A percentile compares a stretch with the other conserved stretches of the same genome.
Evolutionary conservation across 2,329 filamentous ascomycete species (phyloP).

Genomic region (Pseudomassariella vexata): DNA sequence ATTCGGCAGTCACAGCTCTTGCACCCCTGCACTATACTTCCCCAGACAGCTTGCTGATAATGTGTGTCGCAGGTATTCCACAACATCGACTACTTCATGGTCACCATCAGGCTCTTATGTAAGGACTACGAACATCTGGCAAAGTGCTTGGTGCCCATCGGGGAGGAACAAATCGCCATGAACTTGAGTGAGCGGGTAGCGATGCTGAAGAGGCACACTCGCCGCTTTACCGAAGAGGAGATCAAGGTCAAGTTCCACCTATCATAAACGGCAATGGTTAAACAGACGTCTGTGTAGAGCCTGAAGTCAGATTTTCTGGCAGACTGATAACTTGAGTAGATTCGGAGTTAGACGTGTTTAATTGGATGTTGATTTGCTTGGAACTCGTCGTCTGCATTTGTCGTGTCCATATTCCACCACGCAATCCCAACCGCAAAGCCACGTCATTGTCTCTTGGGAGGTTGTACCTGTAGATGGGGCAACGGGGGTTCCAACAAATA

Average conservation of each 20-base stretch:
- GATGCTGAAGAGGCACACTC: slow-evolving; percentile 61
- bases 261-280: too few species aligned
- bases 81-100: slow-evolving; percentile 75
- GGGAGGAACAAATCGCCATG: slow-evolving; percentile 59
- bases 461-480: too few species aligned
- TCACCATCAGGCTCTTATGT: slow-evolving; percentile 60
- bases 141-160: slow-evolving; percentile 66
- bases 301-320: too few species aligned
- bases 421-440: too few species aligned
- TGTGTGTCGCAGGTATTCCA: slow-evolving; percentile 55
- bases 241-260: slow-evolving; percentile 54
- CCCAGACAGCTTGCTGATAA: neutral
- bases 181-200: slow-evolving; percentile 55
- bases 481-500: too few species aligned
- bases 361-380: too few species aligned
- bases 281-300: too few species aligned
- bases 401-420: too few species aligned
- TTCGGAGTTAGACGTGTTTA: too few species aligned
- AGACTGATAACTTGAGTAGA: too few species aligned
- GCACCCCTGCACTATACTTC: neutral
- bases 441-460: too few species aligned
- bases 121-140: slow-evolving; percentile 70
- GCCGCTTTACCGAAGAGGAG: slow-evolving; percentile 59
- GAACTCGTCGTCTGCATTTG: too few species aligned
- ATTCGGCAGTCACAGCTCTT: neutral